Conservation (phyloP, 352 stramenopile species). For the Pythium utonaiense region DNA sequence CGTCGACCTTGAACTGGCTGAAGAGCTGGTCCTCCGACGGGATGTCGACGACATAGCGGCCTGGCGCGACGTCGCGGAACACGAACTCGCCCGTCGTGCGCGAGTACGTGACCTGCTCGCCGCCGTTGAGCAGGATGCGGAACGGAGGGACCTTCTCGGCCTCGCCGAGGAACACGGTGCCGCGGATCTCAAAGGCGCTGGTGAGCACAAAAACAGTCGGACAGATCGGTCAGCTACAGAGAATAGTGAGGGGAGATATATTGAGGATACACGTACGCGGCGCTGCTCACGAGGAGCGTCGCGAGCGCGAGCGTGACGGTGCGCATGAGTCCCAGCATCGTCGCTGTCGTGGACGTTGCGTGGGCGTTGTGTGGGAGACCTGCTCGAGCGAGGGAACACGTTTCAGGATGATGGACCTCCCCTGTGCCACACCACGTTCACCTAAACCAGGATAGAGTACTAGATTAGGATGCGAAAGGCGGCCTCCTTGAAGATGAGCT, state of each 20-base stretch:
- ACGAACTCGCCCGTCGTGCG: slow-evolving; percentile 62
- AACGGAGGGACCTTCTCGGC: slow-evolving; percentile 57
- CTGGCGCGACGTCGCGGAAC: slow-evolving; percentile 66
- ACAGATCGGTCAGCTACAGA: no score
- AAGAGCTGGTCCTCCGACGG: slow-evolving; percentile 65
- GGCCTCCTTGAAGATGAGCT: background rate
- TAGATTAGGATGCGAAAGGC: background rate
- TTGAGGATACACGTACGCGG: slow-evolving; percentile 7
- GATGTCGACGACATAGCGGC: slow-evolving; percentile 76
- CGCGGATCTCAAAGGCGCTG: slow-evolving; percentile 55
- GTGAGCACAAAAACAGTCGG: background rate
- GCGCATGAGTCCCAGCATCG: slow-evolving; percentile 28
- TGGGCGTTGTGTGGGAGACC: background rate
- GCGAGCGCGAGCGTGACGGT: slow-evolving; percentile 32
- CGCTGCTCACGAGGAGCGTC: slow-evolving; percentile 17
- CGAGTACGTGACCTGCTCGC: slow-evolving; percentile 65
- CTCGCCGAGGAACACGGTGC: slow-evolving; percentile 45
- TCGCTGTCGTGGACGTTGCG: background rate
- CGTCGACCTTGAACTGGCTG: slow-evolving; percentile 67
- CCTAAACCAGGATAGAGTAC: slow-evolving; percentile 1
- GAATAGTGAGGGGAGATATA: no score
- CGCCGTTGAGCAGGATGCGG: slow-evolving; percentile 68
- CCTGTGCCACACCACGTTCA: slow-evolving; percentile 11
- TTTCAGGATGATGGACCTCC: background rate
- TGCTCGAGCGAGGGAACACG: background rate